phyloP scores from a whole-genome alignment of 2,329 filamentous ascomycete genomes.

The Ascochyta clinopodiicola region DNA sequence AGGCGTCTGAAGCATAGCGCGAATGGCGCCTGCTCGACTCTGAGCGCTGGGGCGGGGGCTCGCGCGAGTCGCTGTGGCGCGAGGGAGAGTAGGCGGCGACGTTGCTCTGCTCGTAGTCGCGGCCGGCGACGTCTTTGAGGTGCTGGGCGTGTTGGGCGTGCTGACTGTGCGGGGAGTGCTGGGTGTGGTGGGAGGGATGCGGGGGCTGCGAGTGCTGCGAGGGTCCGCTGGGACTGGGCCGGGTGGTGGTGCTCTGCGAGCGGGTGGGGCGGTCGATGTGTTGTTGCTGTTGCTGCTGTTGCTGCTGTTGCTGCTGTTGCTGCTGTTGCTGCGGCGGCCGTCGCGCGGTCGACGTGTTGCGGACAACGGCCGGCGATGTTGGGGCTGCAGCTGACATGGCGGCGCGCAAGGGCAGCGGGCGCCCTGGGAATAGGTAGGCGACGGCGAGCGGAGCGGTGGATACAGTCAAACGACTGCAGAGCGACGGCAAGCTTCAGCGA shows the following conservation, averaged over 20 bases:
- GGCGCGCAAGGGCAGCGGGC: slow-evolving; percentile 36
- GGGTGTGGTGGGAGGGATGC: not conserved
- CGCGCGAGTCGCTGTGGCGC: slow-evolving; percentile 70
- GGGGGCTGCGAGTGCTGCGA: not conserved
- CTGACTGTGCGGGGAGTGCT: slow-evolving; percentile 45
- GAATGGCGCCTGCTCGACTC: slow-evolving; percentile 60
- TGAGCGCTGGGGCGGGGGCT: slow-evolving; percentile 59
- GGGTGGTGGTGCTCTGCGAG: slow-evolving; percentile 45
- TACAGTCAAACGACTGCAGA: not conserved
- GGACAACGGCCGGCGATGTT: slow-evolving; percentile 53
- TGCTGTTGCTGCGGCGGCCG: slow-evolving; percentile 33
- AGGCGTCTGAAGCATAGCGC: slow-evolving; percentile 56
- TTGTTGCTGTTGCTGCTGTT: slow-evolving; percentile 25
- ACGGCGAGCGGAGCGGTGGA: slow-evolving; percentile 12
- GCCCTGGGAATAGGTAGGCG: slow-evolving; percentile 22
- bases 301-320: slow-evolving; percentile 30
- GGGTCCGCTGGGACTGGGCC: slow-evolving; percentile 26
- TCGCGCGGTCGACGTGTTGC: slow-evolving; percentile 39
- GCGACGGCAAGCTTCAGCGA: not conserved
- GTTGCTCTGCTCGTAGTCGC: slow-evolving; percentile 77
- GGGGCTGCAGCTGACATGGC: slow-evolving; percentile 45
- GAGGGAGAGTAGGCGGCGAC: slow-evolving; percentile 62
- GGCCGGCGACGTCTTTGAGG: slow-evolving; percentile 63
- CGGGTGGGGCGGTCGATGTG: slow-evolving; percentile 45
- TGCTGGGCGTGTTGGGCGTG: slow-evolving; percentile 29